phyloP scores from a whole-genome alignment of 1,284 basidiomycete species.

The Ceratobasidium sp. region DNA sequence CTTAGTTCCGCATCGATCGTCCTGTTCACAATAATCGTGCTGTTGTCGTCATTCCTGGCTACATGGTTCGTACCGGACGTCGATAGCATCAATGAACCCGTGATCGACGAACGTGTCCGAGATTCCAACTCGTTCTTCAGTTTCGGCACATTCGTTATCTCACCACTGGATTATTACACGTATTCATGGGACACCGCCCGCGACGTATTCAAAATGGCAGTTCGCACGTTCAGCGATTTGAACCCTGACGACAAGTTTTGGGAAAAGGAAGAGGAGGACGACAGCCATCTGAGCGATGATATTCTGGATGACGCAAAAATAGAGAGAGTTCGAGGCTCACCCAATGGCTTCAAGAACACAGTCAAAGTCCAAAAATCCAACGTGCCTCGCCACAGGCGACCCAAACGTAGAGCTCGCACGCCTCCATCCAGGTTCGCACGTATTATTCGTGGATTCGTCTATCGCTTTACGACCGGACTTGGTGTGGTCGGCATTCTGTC shows the following conservation, averaged over 20 bases:
- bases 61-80: slow-evolving; percentile 66
- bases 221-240: slow-evolving; percentile 55
- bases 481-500: slow-evolving; percentile 80
- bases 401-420: slow-evolving; percentile 12
- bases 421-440: slow-evolving; percentile 22
- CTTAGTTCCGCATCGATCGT: slow-evolving; percentile 68
- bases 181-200: slow-evolving; percentile 58
- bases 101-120: slow-evolving; percentile 1
- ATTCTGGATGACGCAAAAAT: slow-evolving; percentile 23
- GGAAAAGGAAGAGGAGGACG: slow-evolving; percentile 24
- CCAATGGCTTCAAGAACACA: slow-evolving; percentile 25
- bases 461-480: slow-evolving; percentile 73
- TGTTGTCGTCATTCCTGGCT: slow-evolving; percentile 73
- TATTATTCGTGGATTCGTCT: slow-evolving; percentile 60
- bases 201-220: slow-evolving; percentile 67
- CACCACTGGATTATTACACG: slow-evolving; percentile 53
- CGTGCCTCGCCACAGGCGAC: not conserved
- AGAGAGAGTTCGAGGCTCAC: slow-evolving; percentile 10
- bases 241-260: slow-evolving; percentile 21
- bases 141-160: slow-evolving; percentile 53
- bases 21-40: slow-evolving; percentile 70
- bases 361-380: slow-evolving; percentile 29
- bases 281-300: not conserved
- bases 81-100: slow-evolving; percentile 48
- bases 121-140: slow-evolving; percentile 55